Base-by-base conservation (phyloP, 352 stramenopile genomes). In the Globisporangium paddicum region DNA sequence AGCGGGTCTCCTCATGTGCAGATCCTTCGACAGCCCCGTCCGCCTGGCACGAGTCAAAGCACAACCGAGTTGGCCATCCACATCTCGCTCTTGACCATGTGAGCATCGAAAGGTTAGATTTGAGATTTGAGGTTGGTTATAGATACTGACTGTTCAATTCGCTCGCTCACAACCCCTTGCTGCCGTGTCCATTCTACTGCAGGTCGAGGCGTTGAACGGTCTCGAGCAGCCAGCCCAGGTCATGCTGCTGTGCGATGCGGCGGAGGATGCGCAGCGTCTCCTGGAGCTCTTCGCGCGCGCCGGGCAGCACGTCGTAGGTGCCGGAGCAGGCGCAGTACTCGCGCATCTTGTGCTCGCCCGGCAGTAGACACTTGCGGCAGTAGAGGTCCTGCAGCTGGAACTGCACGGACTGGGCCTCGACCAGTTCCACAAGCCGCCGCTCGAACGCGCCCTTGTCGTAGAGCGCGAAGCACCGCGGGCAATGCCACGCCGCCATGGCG, bases 371-470 rank as follows among this genome's bases (percentile, higher is more conserved):
- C 58, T 95, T 96, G 41, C 54, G 37, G 69, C 89, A 97, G 41
- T 85, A 77, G 21, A 96, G 49, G 58, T 97, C 89, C 66, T 98
- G 94, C 26, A 98, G 71, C 66, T 98, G 93, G 64, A 97, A 98
- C 37, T 92, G 86, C 38, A 97, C 74, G 16, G 89, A 91, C 55
- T 87, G 77, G 34, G 77, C 74, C 38, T 98, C 75, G 13, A 96
- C 73, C 59, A 96, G 82, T 56, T 97, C 87, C 8, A 98, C 88
- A 5, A 99, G 85, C 30, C 87, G 83, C 35, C 83, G 69, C 71
- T 99, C 94, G 41, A 99, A 91, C 26, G 80, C 75, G 18, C 75
- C 79, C 25, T 83, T 87, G 68, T 98, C 89, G 63, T 98, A 98
- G 23, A 88, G 60, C 38, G 85, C 88, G 40, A 87, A 88, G 78